Percentiles rank a stretch among this genome's conserved stretches.
Conservation (phyloP, 805 yeast genomes). For the Candida hispaniensis region DNA sequence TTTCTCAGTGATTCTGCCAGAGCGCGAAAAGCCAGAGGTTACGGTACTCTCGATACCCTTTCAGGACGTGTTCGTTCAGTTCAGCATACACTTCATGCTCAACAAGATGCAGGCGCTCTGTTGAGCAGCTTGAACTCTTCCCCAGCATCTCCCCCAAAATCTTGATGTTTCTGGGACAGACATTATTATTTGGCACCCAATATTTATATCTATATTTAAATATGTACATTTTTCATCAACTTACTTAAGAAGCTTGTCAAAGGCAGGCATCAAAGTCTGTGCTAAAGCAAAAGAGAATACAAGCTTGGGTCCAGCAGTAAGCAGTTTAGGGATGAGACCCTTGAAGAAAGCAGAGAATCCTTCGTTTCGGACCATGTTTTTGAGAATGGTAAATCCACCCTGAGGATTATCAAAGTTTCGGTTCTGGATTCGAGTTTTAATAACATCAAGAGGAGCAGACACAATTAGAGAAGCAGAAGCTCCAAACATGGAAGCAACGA, state of each 20-base stretch:
- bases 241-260: constrained; percentile 51
- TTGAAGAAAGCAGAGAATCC: constrained; percentile 87
- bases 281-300: constrained; percentile 98
- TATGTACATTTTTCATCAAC: neutral
- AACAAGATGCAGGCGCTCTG: too few relatives aligned
- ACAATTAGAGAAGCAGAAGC: constrained; percentile 95
- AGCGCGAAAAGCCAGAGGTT: too few relatives aligned
- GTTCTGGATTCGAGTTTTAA: constrained; percentile 97
- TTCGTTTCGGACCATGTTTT: constrained; percentile 86
- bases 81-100: too few relatives aligned
- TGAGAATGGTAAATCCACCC: constrained; percentile 82
- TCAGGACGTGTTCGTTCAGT: too few relatives aligned
- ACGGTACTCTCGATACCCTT: too few relatives aligned
- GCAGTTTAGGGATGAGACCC: constrained; percentile 90
- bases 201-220: constrained; percentile 1
- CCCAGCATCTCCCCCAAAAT: too few relatives aligned
- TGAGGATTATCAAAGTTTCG: constrained; percentile 92
- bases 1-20: neutral
- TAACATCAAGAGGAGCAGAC: constrained; percentile 95
- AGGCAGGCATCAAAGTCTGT: constrained; percentile 92
- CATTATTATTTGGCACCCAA: too few relatives aligned
- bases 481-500: constrained; percentile 88
- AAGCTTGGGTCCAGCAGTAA: constrained; percentile 96
- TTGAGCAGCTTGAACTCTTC: too few relatives aligned
- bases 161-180: too few relatives aligned